A percentile compares a stretch with the other conserved stretches of the same genome.
Evolutionary conservation across 495 filamentous ascomycete species (phyloP).

Genomic region (Cercophora newfieldiana): DNA sequence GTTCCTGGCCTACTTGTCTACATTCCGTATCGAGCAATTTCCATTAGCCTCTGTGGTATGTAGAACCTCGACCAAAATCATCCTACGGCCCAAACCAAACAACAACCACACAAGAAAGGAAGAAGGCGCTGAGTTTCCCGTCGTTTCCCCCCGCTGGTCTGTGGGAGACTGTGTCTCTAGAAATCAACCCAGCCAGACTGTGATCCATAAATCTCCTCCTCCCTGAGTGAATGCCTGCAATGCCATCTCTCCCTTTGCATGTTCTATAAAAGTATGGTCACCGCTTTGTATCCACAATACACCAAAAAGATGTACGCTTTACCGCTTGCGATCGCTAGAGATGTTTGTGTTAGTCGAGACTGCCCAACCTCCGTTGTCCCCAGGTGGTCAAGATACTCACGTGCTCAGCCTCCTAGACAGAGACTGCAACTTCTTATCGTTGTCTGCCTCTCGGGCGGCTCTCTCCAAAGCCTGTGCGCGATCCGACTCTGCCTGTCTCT

Average conservation of each 20-base stretch:
- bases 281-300: not conserved
- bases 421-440: slow-evolving; percentile 79
- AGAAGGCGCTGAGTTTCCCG: slow-evolving; percentile 1
- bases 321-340: slow-evolving; percentile 35
- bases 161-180: not conserved
- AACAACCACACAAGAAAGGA: not conserved
- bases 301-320: slow-evolving; percentile 1
- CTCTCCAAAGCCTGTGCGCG: slow-evolving; percentile 79
- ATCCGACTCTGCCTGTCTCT: slow-evolving; percentile 73
- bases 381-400: slow-evolving; percentile 57
- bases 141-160: slow-evolving; percentile 7
- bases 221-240: not conserved
- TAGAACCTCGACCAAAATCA: not conserved
- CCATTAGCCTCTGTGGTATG: slow-evolving; percentile 1
- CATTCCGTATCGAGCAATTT: not conserved
- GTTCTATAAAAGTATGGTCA: not conserved
- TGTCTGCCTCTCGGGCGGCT: slow-evolving; percentile 82
- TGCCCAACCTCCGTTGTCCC: not conserved
- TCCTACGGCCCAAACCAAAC: not conserved
- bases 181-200: not conserved
- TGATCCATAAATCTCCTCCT: not conserved
- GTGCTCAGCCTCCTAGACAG: slow-evolving; percentile 93
- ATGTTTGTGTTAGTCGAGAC: not conserved
- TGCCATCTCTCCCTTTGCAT: not conserved
- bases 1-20: not conserved